Evolutionary conservation across 768 basidiomycete species (phyloP), one percentile per base, ranked within the genome.

Genomic region (Rhodocollybia butyracea): DNA sequence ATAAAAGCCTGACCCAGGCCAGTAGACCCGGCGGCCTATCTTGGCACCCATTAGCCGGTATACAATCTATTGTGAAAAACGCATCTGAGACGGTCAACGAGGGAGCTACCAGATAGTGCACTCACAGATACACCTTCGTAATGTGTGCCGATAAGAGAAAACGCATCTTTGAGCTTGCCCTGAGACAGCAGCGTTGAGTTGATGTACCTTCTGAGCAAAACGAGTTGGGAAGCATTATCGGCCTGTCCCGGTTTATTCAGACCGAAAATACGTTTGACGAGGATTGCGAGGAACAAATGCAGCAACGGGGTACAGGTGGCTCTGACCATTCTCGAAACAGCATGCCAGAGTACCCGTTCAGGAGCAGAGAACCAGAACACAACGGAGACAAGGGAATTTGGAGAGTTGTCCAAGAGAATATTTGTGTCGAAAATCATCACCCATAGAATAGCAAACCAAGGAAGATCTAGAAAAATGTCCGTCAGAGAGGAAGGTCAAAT

Each of bases 1-100:
- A 60, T 72, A 69, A 27, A 79, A 66, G 6, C 77, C 75, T 7
- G 74, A 74, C 2, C 73, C 74, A 12, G 78, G 78, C 78, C 78
- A 79, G 61, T 78, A 79, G 11, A 79, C 70, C 8, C 73, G 72
- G 57, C 69, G 63, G 21, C 78, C 78, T n/a, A 79, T 64, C 63
- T 76, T 77, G 21, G 78, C 77, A n/a, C 78, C 78, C 78, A 79
- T 78, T 6, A 64, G 62, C n/a, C 77, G 70, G 56, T 72, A 78
- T 1, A 72, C 66, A 24, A 74, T 62, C 70, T 75, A 51, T n/a
- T n/a, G n/a, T n/a, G 12, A 5, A 29, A 19, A 55, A 17, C 22
- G 46, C n/a, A 36, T 22, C 5, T 53, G 39, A 46, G 46, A 17
- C 34, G 21, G n/a, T 36, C n/a, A n/a, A 24, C 19, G 27, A 19